phyloP scores from a whole-genome alignment of 2,329 filamentous ascomycete species.

The Aspergillus sp. region DNA sequence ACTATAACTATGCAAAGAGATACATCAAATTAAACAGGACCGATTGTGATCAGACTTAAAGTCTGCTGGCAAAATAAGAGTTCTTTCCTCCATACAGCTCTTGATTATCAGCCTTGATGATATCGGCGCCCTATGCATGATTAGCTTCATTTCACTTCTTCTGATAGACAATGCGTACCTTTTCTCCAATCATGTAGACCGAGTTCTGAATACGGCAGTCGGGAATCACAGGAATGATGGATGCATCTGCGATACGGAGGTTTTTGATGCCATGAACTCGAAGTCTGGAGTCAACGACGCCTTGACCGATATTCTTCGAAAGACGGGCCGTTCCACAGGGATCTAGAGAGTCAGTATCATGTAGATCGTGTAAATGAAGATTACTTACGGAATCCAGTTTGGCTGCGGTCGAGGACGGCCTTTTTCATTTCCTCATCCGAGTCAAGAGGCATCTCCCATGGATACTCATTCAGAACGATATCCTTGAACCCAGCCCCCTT shows the following conservation, averaged over 20 bases:
- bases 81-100: conserved; percentile 19
- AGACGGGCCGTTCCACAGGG: conserved; percentile 55
- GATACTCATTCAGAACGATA: conserved; percentile 43
- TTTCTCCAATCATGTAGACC: conserved; percentile 59
- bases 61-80: no score
- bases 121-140: conserved; percentile 18
- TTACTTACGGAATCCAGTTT: conserved; percentile 40
- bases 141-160: not conserved
- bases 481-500: conserved; percentile 53
- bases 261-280: conserved; percentile 51
- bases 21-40: no score
- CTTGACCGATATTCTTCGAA: conserved; percentile 47
- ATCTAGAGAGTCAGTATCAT: conserved; percentile 19
- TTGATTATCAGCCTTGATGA: conserved; percentile 21
- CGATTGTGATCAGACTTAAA: no score
- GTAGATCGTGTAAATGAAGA: no score
- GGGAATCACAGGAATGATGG: conserved; percentile 51
- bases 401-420: conserved; percentile 53
- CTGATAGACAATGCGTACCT: conserved; percentile 10
- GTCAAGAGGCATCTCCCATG: conserved; percentile 56
- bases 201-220: conserved; percentile 56
- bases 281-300: conserved; percentile 49
- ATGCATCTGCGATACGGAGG: conserved; percentile 54
- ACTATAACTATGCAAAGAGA: no score
- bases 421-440: conserved; percentile 54